Evolutionary conservation across 306 rosid species (phyloP).

Genomic region (Urtica urens): DNA sequence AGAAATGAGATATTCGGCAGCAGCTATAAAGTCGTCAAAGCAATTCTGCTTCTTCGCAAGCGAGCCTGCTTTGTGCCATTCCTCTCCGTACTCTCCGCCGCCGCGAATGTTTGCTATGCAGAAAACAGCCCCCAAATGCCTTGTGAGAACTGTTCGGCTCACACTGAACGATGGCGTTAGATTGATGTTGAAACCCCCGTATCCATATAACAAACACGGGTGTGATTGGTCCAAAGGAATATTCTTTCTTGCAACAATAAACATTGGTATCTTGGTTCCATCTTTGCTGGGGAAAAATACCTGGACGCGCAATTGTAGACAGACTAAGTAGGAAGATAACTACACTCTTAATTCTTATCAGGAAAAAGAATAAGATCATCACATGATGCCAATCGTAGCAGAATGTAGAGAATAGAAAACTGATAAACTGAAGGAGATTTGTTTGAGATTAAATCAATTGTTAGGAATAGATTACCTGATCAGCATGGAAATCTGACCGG

Average conservation of each 20-base stretch:
- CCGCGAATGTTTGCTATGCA: constrained; percentile 94
- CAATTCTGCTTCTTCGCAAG: constrained; percentile 86
- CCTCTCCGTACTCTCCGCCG: constrained; percentile 98
- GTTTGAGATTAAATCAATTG: too few species aligned
- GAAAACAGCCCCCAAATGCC: constrained; percentile 70
- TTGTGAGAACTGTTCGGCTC: constrained; percentile 54
- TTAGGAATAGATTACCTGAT: constrained; percentile 41
- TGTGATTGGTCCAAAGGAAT: constrained; percentile 81
- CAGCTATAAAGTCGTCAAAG: constrained; percentile 87
- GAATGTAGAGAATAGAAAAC: background rate
- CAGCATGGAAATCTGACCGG: constrained; percentile 53
- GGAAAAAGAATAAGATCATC: background rate
- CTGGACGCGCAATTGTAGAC: constrained; percentile 31
- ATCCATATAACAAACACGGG: constrained; percentile 80
- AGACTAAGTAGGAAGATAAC: background rate
- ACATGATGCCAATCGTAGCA: background rate
- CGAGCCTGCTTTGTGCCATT: constrained; percentile 96
- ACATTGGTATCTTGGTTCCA: constrained; percentile 73
- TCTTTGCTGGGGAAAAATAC: constrained; percentile 74
- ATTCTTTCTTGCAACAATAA: constrained; percentile 59
- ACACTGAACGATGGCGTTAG: constrained; percentile 68
- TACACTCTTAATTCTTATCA: too few species aligned
- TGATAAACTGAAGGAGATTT: background rate
- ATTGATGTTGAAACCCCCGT: constrained; percentile 82
- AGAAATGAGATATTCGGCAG: constrained; percentile 81